Percentiles rank a stretch among this genome's conserved stretches.
Evolutionary conservation across 2,329 filamentous ascomycete genomes (phyloP).

Genomic region (Diaporthe destruens): DNA sequence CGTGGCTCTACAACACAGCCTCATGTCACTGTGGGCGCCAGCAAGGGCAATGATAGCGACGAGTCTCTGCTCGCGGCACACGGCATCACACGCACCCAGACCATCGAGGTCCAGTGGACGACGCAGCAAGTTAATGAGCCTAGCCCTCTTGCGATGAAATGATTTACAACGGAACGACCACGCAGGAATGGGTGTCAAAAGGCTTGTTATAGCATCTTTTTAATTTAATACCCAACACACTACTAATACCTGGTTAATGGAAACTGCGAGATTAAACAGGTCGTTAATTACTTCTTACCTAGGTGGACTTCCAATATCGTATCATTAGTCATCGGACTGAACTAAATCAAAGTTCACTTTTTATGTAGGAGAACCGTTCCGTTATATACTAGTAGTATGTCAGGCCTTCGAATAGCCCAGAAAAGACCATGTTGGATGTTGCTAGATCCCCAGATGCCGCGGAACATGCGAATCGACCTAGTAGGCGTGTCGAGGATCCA

Average conservation of each 20-base stretch:
- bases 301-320: no score
- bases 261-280: not conserved
- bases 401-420: no score
- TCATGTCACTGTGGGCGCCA: not conserved
- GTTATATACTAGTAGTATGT: no score
- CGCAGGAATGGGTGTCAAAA: not conserved
- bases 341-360: no score
- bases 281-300: no score
- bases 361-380: no score
- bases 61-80: conserved; percentile 30
- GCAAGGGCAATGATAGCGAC: conserved; percentile 29
- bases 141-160: not conserved
- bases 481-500: no score
- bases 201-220: not conserved
- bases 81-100: conserved; percentile 29
- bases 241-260: not conserved
- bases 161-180: not conserved
- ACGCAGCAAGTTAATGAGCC: conserved; percentile 7
- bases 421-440: no score
- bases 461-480: no score
- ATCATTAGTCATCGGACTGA: no score
- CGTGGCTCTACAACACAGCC: not conserved
- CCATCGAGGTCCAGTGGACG: conserved; percentile 30
- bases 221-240: not conserved
- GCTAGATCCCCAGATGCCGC: no score